These are phyloP conservation scores for Plasmodium vivax DNA, from an alignment of 169 alveolate genomes.

Conservation along the genomic window DNA sequence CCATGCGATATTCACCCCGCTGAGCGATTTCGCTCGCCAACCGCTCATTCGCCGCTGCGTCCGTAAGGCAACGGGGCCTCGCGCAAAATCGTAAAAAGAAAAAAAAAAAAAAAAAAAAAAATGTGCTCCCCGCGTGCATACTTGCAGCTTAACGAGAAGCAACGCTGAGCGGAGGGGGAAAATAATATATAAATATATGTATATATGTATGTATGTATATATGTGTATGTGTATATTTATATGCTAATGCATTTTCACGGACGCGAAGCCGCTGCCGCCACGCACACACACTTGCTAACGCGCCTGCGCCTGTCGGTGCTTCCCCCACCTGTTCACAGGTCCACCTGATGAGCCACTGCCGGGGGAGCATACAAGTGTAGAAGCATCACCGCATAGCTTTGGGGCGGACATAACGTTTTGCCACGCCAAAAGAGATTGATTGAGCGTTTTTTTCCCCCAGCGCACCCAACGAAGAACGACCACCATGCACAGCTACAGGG, in stretches of 20 bases:
- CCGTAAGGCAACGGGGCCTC: background rate
- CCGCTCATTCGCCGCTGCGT: background rate
- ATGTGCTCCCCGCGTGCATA: background rate
- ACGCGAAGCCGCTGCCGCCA: background rate
- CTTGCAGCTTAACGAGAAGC: background rate
- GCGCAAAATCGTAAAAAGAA: background rate
- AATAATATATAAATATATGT: background rate
- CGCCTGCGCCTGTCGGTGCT: background rate
- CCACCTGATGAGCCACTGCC: background rate
- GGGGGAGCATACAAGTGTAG: background rate
- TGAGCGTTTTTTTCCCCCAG: background rate
- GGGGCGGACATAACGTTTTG: background rate
- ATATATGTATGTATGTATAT: background rate
- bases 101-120: background rate
- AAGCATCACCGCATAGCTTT: background rate
- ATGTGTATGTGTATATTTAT: background rate
- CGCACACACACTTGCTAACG: background rate
- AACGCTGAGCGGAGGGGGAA: background rate
- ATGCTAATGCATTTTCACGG: background rate
- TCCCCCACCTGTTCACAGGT: background rate
- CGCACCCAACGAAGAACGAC: background rate
- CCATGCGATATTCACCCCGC: background rate
- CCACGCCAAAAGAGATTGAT: background rate
- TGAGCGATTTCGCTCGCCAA: background rate
- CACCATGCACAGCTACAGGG: conserved; percentile 39